Evolutionary conservation across 192 early-diverging fungal genomes (phyloP), one percentile per base, ranked within the genome.

Genomic region (Backusella psychrophila): DNA sequence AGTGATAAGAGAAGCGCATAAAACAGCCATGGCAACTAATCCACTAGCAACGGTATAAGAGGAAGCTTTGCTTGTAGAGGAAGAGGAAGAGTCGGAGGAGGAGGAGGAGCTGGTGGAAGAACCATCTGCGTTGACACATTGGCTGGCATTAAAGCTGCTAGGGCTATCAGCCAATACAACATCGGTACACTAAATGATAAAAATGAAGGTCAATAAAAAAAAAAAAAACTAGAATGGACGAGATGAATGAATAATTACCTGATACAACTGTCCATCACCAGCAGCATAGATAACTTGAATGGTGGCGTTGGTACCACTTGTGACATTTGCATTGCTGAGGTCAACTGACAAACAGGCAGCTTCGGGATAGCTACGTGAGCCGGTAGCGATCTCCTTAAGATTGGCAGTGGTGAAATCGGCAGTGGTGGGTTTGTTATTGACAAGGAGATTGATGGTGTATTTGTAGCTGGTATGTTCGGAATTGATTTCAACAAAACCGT

Each of bases 241-340:
- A 63, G n/a, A 63, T 44, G 3, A 63, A 26, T 5, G 15, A 44
- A 14, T 44, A 9, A 3, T 21, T 79, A 83, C 82, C 76, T 87
- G 84, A 69, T 88, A 89, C 3, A 90, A 80, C 63, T 70, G 71
- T 4, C 79, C 82, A 67, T 90, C 87, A 21, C 85, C 86, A 19
- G 81, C 87, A 65, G 80, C 85, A 73, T 83, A 87, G 6, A 86
- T 63, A 46, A 87, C 67, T 73, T 90, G 89, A n/a, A 90, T 77
- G 44, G 86, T 87, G 23, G 85, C 89, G 69, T 83, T 84, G 46
- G 78, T 68, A 36, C 88, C 86, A 53, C 87, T 78, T 49, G 77
- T 78, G 34, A 80, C 78, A 36, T 69, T 78, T 41, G 80, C 26
- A 71, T 15, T 31, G 29, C 81, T 75, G 3, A 88, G 46, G 44